These are phyloP conservation scores for Diddensiella santjacobensis DNA, from an alignment of 805 yeast genomes.

Conservation along the genomic window DNA sequence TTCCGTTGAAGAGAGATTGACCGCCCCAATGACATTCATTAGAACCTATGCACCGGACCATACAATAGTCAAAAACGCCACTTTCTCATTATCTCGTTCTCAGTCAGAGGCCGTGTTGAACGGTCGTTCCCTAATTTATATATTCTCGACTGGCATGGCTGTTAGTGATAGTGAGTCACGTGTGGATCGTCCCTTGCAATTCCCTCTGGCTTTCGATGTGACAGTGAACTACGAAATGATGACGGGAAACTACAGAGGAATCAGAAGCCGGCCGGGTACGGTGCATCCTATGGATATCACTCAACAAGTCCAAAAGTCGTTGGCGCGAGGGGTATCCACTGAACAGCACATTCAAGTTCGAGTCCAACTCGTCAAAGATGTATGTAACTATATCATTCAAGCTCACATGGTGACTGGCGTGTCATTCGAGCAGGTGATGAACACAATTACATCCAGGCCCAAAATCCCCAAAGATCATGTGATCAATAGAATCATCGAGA, in stretches of 20 bases:
- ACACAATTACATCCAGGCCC: conserved; percentile 42
- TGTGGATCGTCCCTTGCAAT: conserved; percentile 41
- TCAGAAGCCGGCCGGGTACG: conserved; percentile 73
- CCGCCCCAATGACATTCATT: neutral
- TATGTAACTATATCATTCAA: conserved; percentile 37
- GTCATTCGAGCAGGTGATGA: conserved; percentile 41
- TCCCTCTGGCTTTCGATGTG: conserved; percentile 70
- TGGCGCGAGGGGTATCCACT: neutral
- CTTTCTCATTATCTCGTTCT: neutral
- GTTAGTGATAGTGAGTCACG: conserved; percentile 18
- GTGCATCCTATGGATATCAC: conserved; percentile 81
- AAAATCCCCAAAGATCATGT: conserved; percentile 54
- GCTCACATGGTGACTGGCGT: conserved; percentile 55
- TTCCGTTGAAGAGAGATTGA: conserved; percentile 12
- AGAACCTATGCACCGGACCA: neutral
- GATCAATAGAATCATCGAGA: conserved; percentile 43
- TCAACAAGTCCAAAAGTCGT: conserved; percentile 33
- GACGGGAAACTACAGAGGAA: conserved; percentile 61
- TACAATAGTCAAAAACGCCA: neutral
- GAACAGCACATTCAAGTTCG: conserved; percentile 1
- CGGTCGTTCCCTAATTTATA: conserved; percentile 33
- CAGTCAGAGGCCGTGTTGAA: neutral
- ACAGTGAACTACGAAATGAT: conserved; percentile 51
- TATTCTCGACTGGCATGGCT: conserved; percentile 45
- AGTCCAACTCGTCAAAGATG: neutral